Evolutionary conservation across 371 early-diverging fungal species (phyloP), one percentile per base, ranked within the genome.

Genomic region (Lichtheimia hyalospora): DNA sequence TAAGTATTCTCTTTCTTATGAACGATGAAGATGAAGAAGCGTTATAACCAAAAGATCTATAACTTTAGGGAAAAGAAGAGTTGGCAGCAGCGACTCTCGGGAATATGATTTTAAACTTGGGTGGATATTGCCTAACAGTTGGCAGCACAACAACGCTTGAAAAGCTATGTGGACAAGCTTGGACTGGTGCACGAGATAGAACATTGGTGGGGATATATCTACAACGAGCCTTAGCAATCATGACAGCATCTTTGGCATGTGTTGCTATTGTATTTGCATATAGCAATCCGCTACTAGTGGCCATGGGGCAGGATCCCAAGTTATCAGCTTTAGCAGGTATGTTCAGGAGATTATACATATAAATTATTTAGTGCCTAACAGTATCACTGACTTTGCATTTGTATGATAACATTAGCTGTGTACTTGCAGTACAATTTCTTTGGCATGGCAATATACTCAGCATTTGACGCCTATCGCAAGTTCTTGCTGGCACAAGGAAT

Each of bases 101-200:
- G 3, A 54, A 62, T 16, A 63, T 63, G 63, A 16, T 63, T 12
- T 14, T 52, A 0, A 55, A 27, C 0, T 25, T 58, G 12, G 39
- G 23, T 3, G 46, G 49, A n/a, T 42, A 24, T 16, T 48, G 41
- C 34, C 43, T 53, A 24, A 34, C 54, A 0, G 23, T 24, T 20
- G 63, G 90, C 12, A 71, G 84, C 55, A 79, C 86, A 4, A 82
- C 89, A 25, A 92, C 90, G 0, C 72, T 95, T 41, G 94, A 93
- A 64, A 92, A 93, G 3, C 75, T 96, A 15, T 93, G 93, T 63
- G 89, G 92, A 14, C 95, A 96, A 72, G 86, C 93, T 8, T 92
- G 81, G 72, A 94, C 95, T 1, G 92, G 87, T 0, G 75, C 85
- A 7, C 70, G 70, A 18, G 91, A 93, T 67, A 83, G 83, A 49